Percentiles rank a stretch among this genome's conserved stretches.
Evolutionary conservation across 768 basidiomycete genomes (phyloP).

Genomic region (Rhizopogon salebrosus): DNA sequence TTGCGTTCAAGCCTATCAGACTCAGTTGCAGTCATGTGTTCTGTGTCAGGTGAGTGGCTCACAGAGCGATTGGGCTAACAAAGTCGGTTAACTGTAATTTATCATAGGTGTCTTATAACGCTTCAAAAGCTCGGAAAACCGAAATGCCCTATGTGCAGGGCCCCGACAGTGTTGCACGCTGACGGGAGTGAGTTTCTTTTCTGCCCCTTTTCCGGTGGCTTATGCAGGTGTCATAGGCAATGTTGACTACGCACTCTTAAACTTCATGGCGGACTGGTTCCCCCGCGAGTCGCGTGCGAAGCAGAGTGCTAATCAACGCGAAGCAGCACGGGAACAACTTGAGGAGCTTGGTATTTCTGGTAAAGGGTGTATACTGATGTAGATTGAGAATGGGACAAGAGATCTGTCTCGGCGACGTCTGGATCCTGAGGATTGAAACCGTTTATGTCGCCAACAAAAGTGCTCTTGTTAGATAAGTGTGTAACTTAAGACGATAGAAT

Average conservation of each 20-base stretch:
- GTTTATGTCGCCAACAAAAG: background rate
- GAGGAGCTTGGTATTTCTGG: conserved; percentile 52
- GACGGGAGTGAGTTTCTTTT: conserved; percentile 56
- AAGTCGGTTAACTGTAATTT: conserved; percentile 13
- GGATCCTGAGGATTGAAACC: background rate
- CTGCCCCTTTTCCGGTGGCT: too few relatives aligned
- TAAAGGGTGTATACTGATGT: conserved; percentile 39
- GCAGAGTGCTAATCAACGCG: conserved; percentile 66
- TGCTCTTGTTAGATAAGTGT: too few relatives aligned
- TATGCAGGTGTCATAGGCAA: conserved; percentile 49
- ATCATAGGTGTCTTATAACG: conserved; percentile 67
- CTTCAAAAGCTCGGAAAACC: conserved; percentile 79
- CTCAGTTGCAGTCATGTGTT: conserved; percentile 80
- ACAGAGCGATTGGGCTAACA: background rate
- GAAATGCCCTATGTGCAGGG: conserved; percentile 82
- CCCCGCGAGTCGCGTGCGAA: conserved; percentile 77
- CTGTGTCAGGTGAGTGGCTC: conserved; percentile 48
- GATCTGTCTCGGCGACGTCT: too few relatives aligned
- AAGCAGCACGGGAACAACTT: conserved; percentile 66
- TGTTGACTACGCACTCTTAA: conserved; percentile 72
- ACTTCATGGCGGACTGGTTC: conserved; percentile 93
- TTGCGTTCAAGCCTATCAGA: conserved; percentile 91
- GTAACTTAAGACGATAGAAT: too few relatives aligned
- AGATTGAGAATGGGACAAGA: background rate
- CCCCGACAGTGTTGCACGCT: conserved; percentile 70